Percentiles rank a stretch among this genome's conserved stretches.
phyloP scores from a whole-genome alignment of 345 rosid genomes.

The Raphanus sativus region DNA sequence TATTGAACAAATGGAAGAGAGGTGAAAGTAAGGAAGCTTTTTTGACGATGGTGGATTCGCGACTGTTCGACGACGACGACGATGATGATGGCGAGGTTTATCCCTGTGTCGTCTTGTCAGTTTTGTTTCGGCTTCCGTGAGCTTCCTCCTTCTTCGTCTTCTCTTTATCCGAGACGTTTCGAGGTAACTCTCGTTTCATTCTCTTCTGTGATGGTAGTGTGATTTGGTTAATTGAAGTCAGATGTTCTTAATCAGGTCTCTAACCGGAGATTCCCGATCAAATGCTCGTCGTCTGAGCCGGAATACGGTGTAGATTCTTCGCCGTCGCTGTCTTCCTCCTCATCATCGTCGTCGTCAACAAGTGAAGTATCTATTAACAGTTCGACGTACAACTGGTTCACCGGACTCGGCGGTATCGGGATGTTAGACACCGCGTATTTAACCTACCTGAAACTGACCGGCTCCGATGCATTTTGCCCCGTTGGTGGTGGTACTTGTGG shows the following conservation, averaged over 20 bases:
- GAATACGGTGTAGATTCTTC: slow-evolving; percentile 47
- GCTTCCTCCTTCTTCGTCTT: slow-evolving; percentile 17
- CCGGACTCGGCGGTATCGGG: slow-evolving; percentile 69
- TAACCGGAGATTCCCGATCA: slow-evolving; percentile 42
- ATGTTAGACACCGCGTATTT: slow-evolving; percentile 80
- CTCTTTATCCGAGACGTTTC: slow-evolving; percentile 23
- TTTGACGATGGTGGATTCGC: slow-evolving; percentile 11
- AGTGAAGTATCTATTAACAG: slow-evolving; percentile 35
- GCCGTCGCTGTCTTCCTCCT: slow-evolving; percentile 30
- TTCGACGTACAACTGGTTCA: slow-evolving; percentile 57
- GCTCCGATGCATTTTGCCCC: slow-evolving; percentile 76
- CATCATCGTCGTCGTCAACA: slow-evolving; percentile 38
- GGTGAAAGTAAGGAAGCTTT: too few relatives aligned
- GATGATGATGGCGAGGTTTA: slow-evolving; percentile 62
- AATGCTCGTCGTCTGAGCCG: slow-evolving; percentile 53
- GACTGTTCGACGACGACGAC: slow-evolving; percentile 14
- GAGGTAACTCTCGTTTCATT: slow-evolving; percentile 36
- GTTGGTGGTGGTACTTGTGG: slow-evolving; percentile 74
- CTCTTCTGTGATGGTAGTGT: slow-evolving; percentile 6
- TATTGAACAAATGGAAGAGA: too few relatives aligned
- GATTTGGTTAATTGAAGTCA: slow-evolving; percentile 15
- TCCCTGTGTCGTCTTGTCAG: slow-evolving; percentile 44
- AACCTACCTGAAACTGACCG: slow-evolving; percentile 77
- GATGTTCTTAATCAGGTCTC: slow-evolving; percentile 28
- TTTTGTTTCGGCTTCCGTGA: slow-evolving; percentile 31